phyloP scores from a whole-genome alignment of 345 rosid species.

The Citrus sinensis region DVS_A1.0 CM039164.1:27918001-27918500 shows the following conservation, averaged over 20 bases:
- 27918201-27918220: background rate
- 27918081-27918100: constrained; percentile 9
- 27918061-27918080: background rate
- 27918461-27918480: constrained; percentile 67
- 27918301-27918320: background rate
- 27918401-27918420: background rate
- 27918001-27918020: constrained; percentile 6
- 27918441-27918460: background rate
- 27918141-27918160: background rate
- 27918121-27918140: constrained; percentile 9
- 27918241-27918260: background rate
- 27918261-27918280: background rate
- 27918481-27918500: constrained; percentile 67
- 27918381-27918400: background rate
- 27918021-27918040: background rate
- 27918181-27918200: constrained; percentile 1
- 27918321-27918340: background rate
- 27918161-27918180: constrained; percentile 8
- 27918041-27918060: constrained; percentile 12
- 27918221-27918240: background rate
- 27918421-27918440: no score
- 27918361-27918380: background rate
- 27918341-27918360: background rate
- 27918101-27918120: constrained; percentile 19
- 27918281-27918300: background rate